Evolutionary conservation across 345 rosid species (phyloP), one percentile per base, ranked within the genome.

Genomic region (Zanthoxylum bungeanum): DNA sequence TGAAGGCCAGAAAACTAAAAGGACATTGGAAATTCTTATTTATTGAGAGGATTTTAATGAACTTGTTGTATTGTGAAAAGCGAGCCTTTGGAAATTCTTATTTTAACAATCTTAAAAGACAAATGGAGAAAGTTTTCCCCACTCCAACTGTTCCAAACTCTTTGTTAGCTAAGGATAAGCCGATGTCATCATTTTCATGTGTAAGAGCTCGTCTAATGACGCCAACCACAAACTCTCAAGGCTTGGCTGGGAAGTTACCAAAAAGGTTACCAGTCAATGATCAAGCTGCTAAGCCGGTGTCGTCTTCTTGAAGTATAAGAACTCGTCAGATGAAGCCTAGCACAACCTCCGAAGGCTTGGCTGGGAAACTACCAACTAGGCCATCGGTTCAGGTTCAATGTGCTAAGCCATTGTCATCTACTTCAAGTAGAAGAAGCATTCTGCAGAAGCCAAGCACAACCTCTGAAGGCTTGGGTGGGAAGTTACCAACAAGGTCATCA

Each of bases 171-270:
- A 68, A 49, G 64, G 60, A 61, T 28, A 67, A 34, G 28, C 21
- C 4, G 24, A 59, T 51, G n/a, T 40, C 61, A 30, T 40, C 30
- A 59, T 30, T 52, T 42, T 22, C 69, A n/a, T 56, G 27, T 55
- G 9, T 22, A 39, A 7, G 63, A 63, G 55, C 36, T 21, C 50
- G 6, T 52, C 73, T 33, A 17, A 39, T 21, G 19, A 50, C 22
- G 37, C 12, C 25, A 33, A 60, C 17, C 22, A 39, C 53, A 39
- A 60, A 30, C 52, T 34, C 64, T 25, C 34, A 55, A 33, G 31
- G 33, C 57, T 40, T 75, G 64, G 59, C 37, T 9, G 64, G n/a
- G 19, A 76, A 37, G 71, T 36, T 19, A 34, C 11, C 73, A 8
- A 28, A 27, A 42, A 33, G 8, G 57, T 25, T 36, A 39, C 50